Conservation (phyloP, 257 asterid species). For the Ligustrum vulgare region DNA sequence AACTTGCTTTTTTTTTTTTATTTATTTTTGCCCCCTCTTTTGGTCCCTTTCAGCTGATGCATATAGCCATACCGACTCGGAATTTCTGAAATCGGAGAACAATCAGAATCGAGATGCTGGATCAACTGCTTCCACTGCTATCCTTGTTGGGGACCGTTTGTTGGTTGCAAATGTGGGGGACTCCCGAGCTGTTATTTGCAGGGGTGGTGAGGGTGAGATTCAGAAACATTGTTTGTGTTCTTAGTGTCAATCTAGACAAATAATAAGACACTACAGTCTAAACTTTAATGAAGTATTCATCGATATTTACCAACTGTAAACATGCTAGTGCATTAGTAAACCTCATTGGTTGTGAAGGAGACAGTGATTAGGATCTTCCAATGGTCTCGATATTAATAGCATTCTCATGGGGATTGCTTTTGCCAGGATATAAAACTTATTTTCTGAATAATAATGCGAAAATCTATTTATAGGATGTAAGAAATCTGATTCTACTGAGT, state of each 20-base stretch:
- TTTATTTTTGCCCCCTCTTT: background rate
- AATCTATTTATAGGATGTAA: too few relatives aligned
- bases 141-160: conserved; percentile 87
- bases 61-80: conserved; percentile 84
- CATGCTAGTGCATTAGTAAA: background rate
- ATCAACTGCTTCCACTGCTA: conserved; percentile 97
- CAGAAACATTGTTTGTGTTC: background rate
- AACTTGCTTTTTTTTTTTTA: conserved; percentile 1
- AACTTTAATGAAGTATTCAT: background rate
- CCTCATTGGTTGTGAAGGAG: conserved; percentile 12
- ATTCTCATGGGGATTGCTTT: background rate
- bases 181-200: conserved; percentile 89
- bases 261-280: background rate
- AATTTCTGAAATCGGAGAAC: conserved; percentile 84
- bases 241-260: background rate
- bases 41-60: conserved; percentile 73
- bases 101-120: conserved; percentile 88
- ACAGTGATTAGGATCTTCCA: background rate
- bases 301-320: background rate
- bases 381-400: background rate
- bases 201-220: conserved; percentile 78
- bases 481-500: background rate
- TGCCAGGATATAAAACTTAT: background rate
- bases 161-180: conserved; percentile 96
- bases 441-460: too few relatives aligned